Evolutionary conservation across 2,329 filamentous ascomycete species (phyloP).

Genomic region (Fusarium subtropicale): DNA sequence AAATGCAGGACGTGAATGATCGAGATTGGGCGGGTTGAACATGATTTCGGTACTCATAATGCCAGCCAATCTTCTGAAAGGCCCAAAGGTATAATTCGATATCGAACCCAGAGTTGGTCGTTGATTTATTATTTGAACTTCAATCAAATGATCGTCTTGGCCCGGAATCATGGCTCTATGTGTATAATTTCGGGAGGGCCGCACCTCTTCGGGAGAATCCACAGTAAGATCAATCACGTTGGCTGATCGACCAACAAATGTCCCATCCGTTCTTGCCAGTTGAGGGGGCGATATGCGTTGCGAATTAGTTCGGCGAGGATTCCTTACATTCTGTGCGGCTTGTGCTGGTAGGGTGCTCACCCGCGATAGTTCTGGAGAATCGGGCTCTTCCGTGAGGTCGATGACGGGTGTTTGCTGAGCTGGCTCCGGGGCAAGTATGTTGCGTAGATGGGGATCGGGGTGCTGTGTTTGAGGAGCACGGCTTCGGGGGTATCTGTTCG

Average conservation of each 20-base stretch:
- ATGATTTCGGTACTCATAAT: conserved; percentile 42
- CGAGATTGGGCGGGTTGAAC: conserved; percentile 40
- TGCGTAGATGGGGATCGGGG: conserved; percentile 14
- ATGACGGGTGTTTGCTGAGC: conserved; percentile 54
- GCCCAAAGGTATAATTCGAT: conserved; percentile 39
- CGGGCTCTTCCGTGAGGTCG: conserved; percentile 63
- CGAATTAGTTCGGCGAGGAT: conserved; percentile 58
- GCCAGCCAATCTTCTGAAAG: conserved; percentile 46
- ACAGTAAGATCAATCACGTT: conserved; percentile 65
- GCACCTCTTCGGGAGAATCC: conserved; percentile 56
- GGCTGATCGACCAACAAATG: conserved; percentile 50
- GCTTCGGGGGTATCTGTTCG: not conserved
- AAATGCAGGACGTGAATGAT: conserved; percentile 49
- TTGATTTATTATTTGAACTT: conserved; percentile 43
- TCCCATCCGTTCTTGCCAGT: conserved; percentile 59
- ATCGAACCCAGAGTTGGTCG: conserved; percentile 43
- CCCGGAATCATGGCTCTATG: conserved; percentile 20
- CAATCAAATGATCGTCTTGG: conserved; percentile 46
- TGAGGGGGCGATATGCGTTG: conserved; percentile 56
- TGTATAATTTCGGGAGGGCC: conserved; percentile 32
- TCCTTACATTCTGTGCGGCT: conserved; percentile 42
- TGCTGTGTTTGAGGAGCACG: not conserved
- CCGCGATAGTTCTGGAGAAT: conserved; percentile 57
- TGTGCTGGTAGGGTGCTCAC: conserved; percentile 43
- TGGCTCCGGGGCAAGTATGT: conserved; percentile 7